Evolutionary conservation across 306 rosid species (phyloP).

Genomic region (Acacia confusa): DNA sequence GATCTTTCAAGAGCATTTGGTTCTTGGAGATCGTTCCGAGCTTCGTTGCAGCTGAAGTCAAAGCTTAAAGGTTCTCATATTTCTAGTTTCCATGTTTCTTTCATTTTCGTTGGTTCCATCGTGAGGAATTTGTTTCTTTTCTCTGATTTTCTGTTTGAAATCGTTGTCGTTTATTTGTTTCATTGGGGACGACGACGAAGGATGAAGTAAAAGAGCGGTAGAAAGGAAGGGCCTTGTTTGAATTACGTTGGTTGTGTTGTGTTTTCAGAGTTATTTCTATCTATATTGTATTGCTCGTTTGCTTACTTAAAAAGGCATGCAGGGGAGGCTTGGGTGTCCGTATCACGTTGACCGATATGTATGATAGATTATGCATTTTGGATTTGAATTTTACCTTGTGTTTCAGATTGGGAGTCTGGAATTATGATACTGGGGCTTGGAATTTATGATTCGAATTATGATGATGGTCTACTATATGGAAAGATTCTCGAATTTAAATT

Average conservation of each 20-base stretch:
- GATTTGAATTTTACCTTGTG: conserved; percentile 28
- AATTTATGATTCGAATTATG: conserved; percentile 13
- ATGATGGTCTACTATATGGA: neutral
- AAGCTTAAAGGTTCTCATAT: conserved; percentile 29
- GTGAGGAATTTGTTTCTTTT: neutral
- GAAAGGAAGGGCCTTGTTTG: neutral
- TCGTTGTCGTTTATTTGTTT: neutral
- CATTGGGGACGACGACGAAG: neutral
- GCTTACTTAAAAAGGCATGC: neutral
- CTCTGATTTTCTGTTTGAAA: neutral
- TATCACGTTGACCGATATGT: conserved; percentile 34
- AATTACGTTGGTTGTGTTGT: neutral
- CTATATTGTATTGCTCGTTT: neutral
- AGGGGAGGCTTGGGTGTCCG: neutral
- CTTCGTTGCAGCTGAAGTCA: conserved; percentile 23
- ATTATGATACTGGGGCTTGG: conserved; percentile 12
- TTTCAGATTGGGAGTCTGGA: conserved; percentile 24
- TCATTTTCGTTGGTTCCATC: neutral
- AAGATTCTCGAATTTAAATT: neutral
- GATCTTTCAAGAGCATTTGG: conserved; percentile 40
- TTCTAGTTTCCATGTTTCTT: neutral
- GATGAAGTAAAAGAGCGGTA: neutral
- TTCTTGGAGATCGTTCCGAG: conserved; percentile 27
- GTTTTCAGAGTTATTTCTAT: neutral
- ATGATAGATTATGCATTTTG: conserved; percentile 25